These are phyloP conservation scores for Amanita rimosa DNA, from an alignment of 768 basidiomycete genomes.

Conservation along the genomic window DNA sequence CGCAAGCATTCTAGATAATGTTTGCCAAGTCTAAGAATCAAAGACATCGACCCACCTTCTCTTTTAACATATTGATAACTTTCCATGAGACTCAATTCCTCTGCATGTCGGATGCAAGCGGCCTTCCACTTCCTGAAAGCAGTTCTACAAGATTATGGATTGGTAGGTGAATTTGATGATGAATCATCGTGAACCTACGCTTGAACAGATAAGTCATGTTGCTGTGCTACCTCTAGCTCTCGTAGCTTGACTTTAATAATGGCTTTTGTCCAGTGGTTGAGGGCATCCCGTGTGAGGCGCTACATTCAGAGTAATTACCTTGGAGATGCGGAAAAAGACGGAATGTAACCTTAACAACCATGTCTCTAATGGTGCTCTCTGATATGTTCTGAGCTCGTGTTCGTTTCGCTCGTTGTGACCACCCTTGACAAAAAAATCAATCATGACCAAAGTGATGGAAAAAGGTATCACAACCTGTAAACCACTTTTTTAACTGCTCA, in stretches of 20 bases:
- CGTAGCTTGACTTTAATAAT: constrained; percentile 66
- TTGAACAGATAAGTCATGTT: constrained; percentile 20
- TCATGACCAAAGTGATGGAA: background rate
- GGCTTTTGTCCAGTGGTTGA: constrained; percentile 59
- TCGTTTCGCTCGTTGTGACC: constrained; percentile 3
- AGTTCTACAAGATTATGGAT: constrained; percentile 21
- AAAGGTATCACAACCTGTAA: constrained; percentile 6
- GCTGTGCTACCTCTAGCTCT: constrained; percentile 53
- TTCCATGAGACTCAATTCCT: constrained; percentile 71
- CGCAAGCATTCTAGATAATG: constrained; percentile 45
- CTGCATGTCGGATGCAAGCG: constrained; percentile 48
- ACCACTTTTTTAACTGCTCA: constrained; percentile 16
- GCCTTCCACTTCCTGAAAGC: constrained; percentile 64
- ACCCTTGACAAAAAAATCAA: constrained; percentile 3
- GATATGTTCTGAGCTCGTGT: constrained; percentile 1
- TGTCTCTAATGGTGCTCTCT: constrained; percentile 5
- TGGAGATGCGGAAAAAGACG: constrained; percentile 5
- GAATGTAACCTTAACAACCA: constrained; percentile 12
- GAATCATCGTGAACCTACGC: constrained; percentile 15
- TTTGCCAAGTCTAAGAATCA: constrained; percentile 1
- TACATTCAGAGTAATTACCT: constrained; percentile 15
- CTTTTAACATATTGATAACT: constrained; percentile 73
- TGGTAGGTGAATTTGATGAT: background rate
- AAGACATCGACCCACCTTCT: constrained; percentile 40
- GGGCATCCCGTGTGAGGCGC: constrained; percentile 37